A percentile compares a stretch with the other conserved stretches of the same genome.
Evolutionary conservation across 495 filamentous ascomycete genomes (phyloP).

Genomic region (Zalerion maritima): DNA sequence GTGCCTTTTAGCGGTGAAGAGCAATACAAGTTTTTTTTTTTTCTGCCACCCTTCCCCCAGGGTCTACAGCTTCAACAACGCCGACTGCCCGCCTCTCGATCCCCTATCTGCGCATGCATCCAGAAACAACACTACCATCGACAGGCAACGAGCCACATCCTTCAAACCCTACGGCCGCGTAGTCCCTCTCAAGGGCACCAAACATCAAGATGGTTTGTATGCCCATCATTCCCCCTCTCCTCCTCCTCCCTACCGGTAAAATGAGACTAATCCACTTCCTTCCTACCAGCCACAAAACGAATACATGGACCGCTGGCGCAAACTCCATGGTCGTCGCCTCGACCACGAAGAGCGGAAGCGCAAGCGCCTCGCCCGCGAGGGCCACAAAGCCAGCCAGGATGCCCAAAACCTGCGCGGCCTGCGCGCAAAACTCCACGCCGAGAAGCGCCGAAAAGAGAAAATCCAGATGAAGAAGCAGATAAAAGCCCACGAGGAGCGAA

Average conservation of each 20-base stretch:
- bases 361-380: conserved; percentile 77
- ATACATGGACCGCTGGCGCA: conserved; percentile 81
- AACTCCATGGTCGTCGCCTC: conserved; percentile 68
- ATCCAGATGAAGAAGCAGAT: conserved; percentile 98
- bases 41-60: too few species aligned
- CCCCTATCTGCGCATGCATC: too few species aligned
- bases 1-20: too few species aligned
- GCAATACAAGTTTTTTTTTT: too few species aligned
- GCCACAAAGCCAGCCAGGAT: conserved; percentile 69
- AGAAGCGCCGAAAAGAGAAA: conserved; percentile 91
- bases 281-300: conserved; percentile 69
- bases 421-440: conserved; percentile 84
- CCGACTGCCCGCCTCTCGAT: too few species aligned
- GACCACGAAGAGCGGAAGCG: conserved; percentile 85
- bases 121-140: conserved; percentile 2
- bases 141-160: too few species aligned
- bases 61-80: too few species aligned
- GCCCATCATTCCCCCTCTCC: background rate
- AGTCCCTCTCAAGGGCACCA: conserved; percentile 10
- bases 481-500: conserved; percentile 84
- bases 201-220: conserved; percentile 17
- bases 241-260: conserved; percentile 1
- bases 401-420: conserved; percentile 86
- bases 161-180: too few species aligned
- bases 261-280: conserved; percentile 1